These are phyloP conservation scores for Neophaeococcomyces aloes DNA, from an alignment of 2,329 filamentous ascomycete species.

Conservation along the genomic window DNA sequence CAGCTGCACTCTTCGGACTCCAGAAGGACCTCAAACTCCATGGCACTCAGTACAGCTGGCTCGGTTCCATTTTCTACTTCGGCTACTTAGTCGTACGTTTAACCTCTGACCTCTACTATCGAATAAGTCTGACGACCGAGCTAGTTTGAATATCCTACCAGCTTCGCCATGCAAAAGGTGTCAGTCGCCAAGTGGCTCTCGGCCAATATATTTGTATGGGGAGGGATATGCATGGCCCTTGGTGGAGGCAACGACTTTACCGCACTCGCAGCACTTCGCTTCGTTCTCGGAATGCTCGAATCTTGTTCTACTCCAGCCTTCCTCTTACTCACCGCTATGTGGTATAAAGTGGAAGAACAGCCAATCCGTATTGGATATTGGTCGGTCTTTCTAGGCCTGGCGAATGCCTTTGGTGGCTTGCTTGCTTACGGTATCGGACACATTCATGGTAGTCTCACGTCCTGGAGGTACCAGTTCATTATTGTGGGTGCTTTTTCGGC, in stretches of 20 bases:
- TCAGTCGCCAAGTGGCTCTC: conserved; percentile 54
- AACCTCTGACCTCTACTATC: conserved; percentile 59
- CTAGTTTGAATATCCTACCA: too few species aligned
- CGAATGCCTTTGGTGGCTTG: too few species aligned
- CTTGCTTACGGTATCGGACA: conserved; percentile 60
- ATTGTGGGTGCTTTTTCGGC: conserved; percentile 54
- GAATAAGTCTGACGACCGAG: too few species aligned
- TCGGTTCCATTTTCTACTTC: conserved; percentile 49
- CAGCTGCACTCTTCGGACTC: conserved; percentile 34
- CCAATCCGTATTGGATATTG: conserved; percentile 55
- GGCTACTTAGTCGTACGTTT: conserved; percentile 64
- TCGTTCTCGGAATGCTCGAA: conserved; percentile 53
- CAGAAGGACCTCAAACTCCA: conserved; percentile 32
- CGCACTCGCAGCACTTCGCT: conserved; percentile 56
- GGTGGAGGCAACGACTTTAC: conserved; percentile 52
- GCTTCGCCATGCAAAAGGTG: too few species aligned
- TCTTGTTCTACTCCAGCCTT: conserved; percentile 55
- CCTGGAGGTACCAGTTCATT: conserved; percentile 63
- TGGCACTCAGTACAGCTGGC: conserved; percentile 33
- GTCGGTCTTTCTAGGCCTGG: too few species aligned
- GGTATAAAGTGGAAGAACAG: conserved; percentile 57
- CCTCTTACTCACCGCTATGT: conserved; percentile 52
- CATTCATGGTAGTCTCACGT: conserved; percentile 43
- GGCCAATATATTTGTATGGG: conserved; percentile 55
- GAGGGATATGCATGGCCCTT: conserved; percentile 57